Conservation (phyloP, 108 stramenopile genomes). For the Pseudonitzschia delicatissima region DNA sequence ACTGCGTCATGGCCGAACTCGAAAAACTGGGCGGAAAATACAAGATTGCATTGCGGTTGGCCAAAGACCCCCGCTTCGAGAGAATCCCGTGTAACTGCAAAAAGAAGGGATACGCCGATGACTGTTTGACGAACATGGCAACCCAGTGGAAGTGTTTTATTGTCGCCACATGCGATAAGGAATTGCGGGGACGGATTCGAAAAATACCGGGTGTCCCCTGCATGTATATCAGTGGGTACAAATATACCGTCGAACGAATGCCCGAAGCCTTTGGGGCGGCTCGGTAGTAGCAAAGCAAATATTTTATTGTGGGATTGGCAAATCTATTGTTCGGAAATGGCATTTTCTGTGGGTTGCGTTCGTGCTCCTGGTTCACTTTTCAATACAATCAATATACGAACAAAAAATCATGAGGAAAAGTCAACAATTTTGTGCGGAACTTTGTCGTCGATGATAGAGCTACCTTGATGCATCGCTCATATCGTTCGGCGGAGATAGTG, state of each 20-base stretch:
- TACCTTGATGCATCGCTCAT: too few species aligned
- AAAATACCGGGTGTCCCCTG: slow-evolving; percentile 99
- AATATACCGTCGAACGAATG: slow-evolving; percentile 97
- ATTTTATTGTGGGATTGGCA: too few species aligned
- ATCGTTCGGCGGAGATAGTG: too few species aligned
- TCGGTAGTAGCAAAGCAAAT: slow-evolving; percentile 30
- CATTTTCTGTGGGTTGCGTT: too few species aligned
- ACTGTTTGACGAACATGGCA: slow-evolving; percentile 76
- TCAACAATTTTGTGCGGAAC: too few species aligned
- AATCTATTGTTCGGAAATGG: too few species aligned
- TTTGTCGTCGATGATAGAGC: too few species aligned
- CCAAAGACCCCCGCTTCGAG: slow-evolving; percentile 96
- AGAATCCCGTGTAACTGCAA: slow-evolving; percentile 87
- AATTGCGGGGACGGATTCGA: slow-evolving; percentile 91
- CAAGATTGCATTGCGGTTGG: slow-evolving; percentile 93
- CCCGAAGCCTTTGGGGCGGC: slow-evolving; percentile 96
- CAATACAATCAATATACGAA: too few species aligned
- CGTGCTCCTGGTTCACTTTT: too few species aligned
- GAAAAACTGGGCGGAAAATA: slow-evolving; percentile 98
- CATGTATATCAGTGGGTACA: slow-evolving; percentile 96
- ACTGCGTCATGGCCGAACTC: slow-evolving; percentile 99
- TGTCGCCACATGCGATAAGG: slow-evolving; percentile 99
- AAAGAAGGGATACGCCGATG: slow-evolving; percentile 96
- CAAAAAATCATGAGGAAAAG: too few species aligned
- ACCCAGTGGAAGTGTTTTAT: slow-evolving; percentile 96